A percentile compares a stretch with the other conserved stretches of the same genome.
Conservation (phyloP, 2,329 filamentous ascomycete species). For the Claviceps maximensis region DNA sequence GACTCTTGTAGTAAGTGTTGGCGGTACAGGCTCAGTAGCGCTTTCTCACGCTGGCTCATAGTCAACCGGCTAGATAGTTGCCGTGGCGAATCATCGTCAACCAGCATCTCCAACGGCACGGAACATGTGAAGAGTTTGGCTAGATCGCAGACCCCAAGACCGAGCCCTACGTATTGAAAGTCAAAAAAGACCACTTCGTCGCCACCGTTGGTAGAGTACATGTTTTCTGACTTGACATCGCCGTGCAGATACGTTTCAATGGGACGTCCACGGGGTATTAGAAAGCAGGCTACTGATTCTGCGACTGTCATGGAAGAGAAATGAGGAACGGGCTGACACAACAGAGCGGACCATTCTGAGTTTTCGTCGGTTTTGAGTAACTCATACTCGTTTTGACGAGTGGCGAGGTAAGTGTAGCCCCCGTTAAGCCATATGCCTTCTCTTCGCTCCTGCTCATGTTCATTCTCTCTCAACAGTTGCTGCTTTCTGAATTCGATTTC, state of each 20-base stretch:
- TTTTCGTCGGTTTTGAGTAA: slow-evolving; percentile 29
- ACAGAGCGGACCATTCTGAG: slow-evolving; percentile 40
- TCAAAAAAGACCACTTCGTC: slow-evolving; percentile 50
- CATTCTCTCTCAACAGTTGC: slow-evolving; percentile 5
- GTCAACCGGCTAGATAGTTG: slow-evolving; percentile 23
- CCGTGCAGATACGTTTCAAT: slow-evolving; percentile 51
- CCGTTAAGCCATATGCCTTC: slow-evolving; percentile 47
- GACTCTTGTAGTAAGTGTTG: slow-evolving; percentile 16
- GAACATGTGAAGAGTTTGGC: slow-evolving; percentile 57
- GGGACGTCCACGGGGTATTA: slow-evolving; percentile 30
- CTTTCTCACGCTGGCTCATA: slow-evolving; percentile 37
- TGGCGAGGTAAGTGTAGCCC: slow-evolving; percentile 56
- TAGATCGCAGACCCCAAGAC: slow-evolving; percentile 51
- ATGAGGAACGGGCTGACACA: slow-evolving; percentile 26
- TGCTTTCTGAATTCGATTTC: slow-evolving; percentile 31
- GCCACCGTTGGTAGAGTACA: slow-evolving; percentile 41
- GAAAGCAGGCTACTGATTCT: slow-evolving; percentile 37
- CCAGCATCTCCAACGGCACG: slow-evolving; percentile 41
- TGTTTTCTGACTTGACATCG: slow-evolving; percentile 57
- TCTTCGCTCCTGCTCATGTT: too few relatives aligned
- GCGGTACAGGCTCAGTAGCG: slow-evolving; percentile 38
- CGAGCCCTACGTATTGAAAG: slow-evolving; percentile 55
- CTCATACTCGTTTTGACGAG: slow-evolving; percentile 42
- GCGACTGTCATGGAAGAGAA: slow-evolving; percentile 25
- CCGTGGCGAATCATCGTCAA: slow-evolving; percentile 10